A percentile compares a stretch with the other conserved stretches of the same genome.
Evolutionary conservation across 2,329 filamentous ascomycete species (phyloP).

Genomic region (Grosmannia huntii): DNA sequence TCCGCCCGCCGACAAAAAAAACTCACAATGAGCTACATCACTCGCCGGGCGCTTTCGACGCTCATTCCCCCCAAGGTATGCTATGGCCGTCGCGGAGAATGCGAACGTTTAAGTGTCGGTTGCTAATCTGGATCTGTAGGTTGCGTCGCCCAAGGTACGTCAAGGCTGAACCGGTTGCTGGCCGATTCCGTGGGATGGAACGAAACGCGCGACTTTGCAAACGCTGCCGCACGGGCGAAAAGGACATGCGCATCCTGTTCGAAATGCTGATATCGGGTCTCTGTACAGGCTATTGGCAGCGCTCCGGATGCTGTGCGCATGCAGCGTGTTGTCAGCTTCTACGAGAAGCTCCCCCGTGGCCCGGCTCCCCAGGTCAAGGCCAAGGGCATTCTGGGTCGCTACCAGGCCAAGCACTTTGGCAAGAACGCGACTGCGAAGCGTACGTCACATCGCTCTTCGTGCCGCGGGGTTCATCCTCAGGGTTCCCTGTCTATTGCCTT

Average conservation of each 20-base stretch:
- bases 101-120: background rate
- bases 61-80: conserved; percentile 97
- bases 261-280: conserved; percentile 1
- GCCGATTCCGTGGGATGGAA: background rate
- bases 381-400: conserved; percentile 73
- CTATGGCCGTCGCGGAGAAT: conserved; percentile 7
- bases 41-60: conserved; percentile 87
- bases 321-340: conserved; percentile 96
- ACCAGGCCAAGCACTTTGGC: conserved; percentile 83
- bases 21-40: conserved; percentile 82
- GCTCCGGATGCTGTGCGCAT: conserved; percentile 94
- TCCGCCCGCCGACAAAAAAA: conserved; percentile 15
- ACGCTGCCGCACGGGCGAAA: background rate
- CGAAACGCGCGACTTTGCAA: conserved; percentile 7
- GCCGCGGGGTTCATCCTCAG: background rate
- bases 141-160: conserved; percentile 75
- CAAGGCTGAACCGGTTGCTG: conserved; percentile 11
- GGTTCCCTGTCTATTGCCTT: background rate
- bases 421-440: conserved; percentile 82
- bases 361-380: conserved; percentile 71
- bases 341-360: conserved; percentile 94
- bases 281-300: conserved; percentile 71
- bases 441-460: conserved; percentile 39
- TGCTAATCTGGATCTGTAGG: conserved; percentile 29
- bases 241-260: background rate